Conservation (phyloP, 768 basidiomycete genomes). For the Russula virescens region DNA sequence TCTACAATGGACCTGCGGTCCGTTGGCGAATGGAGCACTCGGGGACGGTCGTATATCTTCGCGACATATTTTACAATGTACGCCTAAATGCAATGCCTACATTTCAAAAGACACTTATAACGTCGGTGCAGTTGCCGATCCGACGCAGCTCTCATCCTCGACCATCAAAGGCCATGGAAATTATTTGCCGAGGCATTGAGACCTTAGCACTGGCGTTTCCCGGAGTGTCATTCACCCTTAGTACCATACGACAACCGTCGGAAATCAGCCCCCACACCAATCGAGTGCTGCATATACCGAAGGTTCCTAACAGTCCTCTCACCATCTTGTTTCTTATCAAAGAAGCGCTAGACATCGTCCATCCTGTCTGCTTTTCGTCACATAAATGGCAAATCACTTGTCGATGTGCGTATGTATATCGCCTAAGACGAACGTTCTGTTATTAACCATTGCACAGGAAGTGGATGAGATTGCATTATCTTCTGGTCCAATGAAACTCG, state of each 20-base stretch:
- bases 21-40: conserved; percentile 66
- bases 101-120: neutral
- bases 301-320: conserved; percentile 39
- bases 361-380: conserved; percentile 63
- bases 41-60: conserved; percentile 79
- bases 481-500: conserved; percentile 48
- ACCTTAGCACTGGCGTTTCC: conserved; percentile 68
- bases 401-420: conserved; percentile 45
- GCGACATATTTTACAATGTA: conserved; percentile 90
- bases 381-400: conserved; percentile 66
- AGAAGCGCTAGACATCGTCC: conserved; percentile 49
- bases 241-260: conserved; percentile 42
- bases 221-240: conserved; percentile 60
- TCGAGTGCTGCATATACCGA: conserved; percentile 54
- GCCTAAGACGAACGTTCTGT: neutral
- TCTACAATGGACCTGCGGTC: conserved; percentile 69
- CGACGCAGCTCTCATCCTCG: conserved; percentile 67
- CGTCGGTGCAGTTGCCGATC: conserved; percentile 59
- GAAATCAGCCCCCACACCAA: conserved; percentile 37
- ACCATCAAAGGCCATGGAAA: conserved; percentile 52
- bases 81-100: conserved; percentile 26
- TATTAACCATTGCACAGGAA: conserved; percentile 41
- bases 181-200: conserved; percentile 68
- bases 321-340: neutral
- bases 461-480: conserved; percentile 55